These are phyloP conservation scores for Drechslerella coelobrocha DNA, from an alignment of 2,329 filamentous ascomycete genomes.

Conservation along the genomic window DNA sequence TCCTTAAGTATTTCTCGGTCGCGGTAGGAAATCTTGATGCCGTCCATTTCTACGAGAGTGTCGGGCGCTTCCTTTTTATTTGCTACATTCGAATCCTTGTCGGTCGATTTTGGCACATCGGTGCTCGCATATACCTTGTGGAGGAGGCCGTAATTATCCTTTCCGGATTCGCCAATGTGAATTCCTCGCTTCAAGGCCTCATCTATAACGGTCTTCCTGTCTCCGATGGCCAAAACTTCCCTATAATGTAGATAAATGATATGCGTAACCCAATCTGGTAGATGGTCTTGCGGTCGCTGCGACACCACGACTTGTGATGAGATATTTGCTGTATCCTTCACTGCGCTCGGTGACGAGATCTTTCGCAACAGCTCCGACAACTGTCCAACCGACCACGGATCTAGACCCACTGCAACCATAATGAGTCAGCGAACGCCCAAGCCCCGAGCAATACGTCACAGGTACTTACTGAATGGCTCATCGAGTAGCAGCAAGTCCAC, in stretches of 20 bases:
- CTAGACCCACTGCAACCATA: constrained; percentile 73
- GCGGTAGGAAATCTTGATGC: constrained; percentile 77
- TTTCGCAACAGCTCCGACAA: constrained; percentile 68
- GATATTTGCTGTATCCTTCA: constrained; percentile 14
- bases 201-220: constrained; percentile 68
- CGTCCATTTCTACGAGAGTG: constrained; percentile 82
- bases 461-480: constrained; percentile 77
- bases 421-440: no score
- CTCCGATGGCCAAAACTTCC: constrained; percentile 70
- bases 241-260: constrained; percentile 74
- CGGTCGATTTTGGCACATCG: not conserved
- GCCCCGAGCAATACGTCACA: no score
- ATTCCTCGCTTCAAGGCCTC: constrained; percentile 57
- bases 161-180: constrained; percentile 19
- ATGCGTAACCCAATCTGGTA: constrained; percentile 92
- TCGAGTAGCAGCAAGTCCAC: constrained; percentile 87
- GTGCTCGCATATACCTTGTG: constrained; percentile 51
- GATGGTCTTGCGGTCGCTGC: constrained; percentile 80
- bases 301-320: constrained; percentile 76
- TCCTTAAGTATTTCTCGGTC: constrained; percentile 72
- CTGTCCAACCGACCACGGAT: constrained; percentile 77
- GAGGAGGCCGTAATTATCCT: constrained; percentile 45
- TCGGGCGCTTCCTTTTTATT: constrained; percentile 63
- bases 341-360: constrained; percentile 42
- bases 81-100: not conserved